These are phyloP conservation scores for Durio zibethinus DNA, from an alignment of 345 rosid genomes.

Conservation along the genomic window DNA sequence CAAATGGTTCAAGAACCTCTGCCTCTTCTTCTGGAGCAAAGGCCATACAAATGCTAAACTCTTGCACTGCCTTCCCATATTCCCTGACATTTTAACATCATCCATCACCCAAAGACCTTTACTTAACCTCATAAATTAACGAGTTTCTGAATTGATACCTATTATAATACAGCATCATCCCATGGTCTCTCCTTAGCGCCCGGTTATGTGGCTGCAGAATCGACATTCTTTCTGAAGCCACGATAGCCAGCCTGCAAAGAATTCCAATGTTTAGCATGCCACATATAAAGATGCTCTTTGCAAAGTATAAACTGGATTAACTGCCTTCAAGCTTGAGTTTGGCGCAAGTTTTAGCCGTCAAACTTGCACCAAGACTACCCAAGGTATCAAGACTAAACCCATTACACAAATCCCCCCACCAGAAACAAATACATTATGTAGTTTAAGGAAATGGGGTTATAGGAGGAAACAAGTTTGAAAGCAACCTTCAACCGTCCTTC, in stretches of 20 bases:
- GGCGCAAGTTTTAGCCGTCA: not conserved
- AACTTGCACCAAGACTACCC: not conserved
- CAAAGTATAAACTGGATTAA: not conserved
- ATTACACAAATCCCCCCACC: not conserved
- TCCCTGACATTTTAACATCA: constrained; percentile 40
- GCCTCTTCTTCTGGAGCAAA: constrained; percentile 81
- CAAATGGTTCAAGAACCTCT: constrained; percentile 56
- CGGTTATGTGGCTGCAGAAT: constrained; percentile 86
- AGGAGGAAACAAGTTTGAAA: not conserved
- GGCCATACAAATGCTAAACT: constrained; percentile 91
- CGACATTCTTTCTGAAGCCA: constrained; percentile 84
- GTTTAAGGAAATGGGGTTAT: not conserved
- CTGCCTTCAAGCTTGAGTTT: not conserved
- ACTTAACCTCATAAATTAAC: not conserved
- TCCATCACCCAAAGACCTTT: constrained; percentile 1
- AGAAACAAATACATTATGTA: not conserved
- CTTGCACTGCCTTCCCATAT: constrained; percentile 78
- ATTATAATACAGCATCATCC: constrained; percentile 81
- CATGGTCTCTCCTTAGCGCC: constrained; percentile 82
- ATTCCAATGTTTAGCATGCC: not conserved
- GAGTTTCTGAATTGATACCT: constrained; percentile 36
- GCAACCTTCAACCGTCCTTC: not conserved
- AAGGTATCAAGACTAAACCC: not conserved
- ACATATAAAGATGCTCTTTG: not conserved
- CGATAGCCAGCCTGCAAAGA: constrained; percentile 64